phyloP scores from a whole-genome alignment of 2,329 filamentous ascomycete species.

The Fusarium sublunatum region DNA sequence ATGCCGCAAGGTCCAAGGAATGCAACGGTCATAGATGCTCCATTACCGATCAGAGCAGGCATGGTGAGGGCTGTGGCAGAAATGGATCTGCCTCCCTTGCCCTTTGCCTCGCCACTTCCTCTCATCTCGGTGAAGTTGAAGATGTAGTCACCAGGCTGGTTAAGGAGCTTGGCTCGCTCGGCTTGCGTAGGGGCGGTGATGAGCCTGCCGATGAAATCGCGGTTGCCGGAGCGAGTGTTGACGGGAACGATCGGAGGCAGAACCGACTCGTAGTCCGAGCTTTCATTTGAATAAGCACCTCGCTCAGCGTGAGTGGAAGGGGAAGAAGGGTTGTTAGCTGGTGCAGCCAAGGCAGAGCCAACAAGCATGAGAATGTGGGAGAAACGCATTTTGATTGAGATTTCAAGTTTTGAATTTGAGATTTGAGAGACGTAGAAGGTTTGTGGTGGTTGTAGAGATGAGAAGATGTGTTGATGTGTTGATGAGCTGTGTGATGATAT shows the following conservation, averaged over 20 bases:
- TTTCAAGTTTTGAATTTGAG: background rate
- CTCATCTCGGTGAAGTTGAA: conserved; percentile 55
- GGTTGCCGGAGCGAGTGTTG: conserved; percentile 45
- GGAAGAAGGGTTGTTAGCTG: background rate
- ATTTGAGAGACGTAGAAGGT: background rate
- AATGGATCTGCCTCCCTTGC: conserved; percentile 53
- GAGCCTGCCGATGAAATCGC: conserved; percentile 44
- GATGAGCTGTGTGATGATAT: background rate
- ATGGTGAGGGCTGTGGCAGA: conserved; percentile 60
- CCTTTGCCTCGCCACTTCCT: conserved; percentile 27
- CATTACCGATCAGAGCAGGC: conserved; percentile 62
- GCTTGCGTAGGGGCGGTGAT: conserved; percentile 45
- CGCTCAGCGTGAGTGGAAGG: background rate
- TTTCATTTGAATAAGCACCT: background rate
- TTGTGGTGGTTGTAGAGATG: background rate
- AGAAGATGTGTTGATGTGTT: background rate
- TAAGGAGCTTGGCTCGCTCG: conserved; percentile 49
- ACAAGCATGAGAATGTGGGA: background rate
- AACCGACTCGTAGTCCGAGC: background rate
- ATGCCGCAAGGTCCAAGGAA: conserved; percentile 63
- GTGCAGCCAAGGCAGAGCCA: background rate
- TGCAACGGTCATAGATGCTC: conserved; percentile 59
- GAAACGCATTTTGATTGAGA: background rate
- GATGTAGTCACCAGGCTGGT: conserved; percentile 54
- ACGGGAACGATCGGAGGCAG: conserved; percentile 46